Percentiles rank a stretch among this genome's conserved stretches.
Conservation (phyloP, 352 stramenopile genomes). For the Pythium rhizo-oryzae region DNA sequence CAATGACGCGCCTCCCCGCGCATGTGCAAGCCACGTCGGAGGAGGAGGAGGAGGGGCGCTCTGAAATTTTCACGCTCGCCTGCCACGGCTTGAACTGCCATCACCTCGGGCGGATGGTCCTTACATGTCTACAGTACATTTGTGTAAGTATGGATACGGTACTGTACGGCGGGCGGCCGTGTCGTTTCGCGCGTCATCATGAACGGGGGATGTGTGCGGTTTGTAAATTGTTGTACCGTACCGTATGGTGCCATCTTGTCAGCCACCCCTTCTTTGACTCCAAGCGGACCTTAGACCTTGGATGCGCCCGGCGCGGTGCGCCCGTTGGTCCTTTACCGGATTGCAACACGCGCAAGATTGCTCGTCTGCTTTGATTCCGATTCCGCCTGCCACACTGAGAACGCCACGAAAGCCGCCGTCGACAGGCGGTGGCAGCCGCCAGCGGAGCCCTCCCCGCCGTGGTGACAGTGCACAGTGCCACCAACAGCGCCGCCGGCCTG, state of each 20-base stretch:
- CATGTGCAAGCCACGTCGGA: background rate
- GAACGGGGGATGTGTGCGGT: background rate
- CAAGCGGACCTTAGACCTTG: background rate
- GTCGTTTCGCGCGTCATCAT: slow-evolving; percentile 1
- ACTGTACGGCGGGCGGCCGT: background rate
- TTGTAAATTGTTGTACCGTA: background rate
- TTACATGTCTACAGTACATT: background rate
- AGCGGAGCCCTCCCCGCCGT: too few relatives aligned
- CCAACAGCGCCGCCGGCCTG: too few relatives aligned
- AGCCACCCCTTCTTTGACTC: background rate
- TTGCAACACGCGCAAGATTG: background rate
- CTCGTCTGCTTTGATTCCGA: background rate
- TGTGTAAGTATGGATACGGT: too few relatives aligned
- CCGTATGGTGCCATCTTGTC: slow-evolving; percentile 2
- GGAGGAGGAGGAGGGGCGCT: background rate
- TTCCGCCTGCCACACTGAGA: too few relatives aligned
- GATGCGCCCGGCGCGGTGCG: background rate
- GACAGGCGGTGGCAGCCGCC: too few relatives aligned
- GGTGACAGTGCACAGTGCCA: too few relatives aligned
- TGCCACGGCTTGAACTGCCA: background rate
- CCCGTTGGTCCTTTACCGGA: slow-evolving; percentile 5
- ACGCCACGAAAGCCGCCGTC: too few relatives aligned
- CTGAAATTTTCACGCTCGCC: background rate
- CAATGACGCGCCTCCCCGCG: background rate
- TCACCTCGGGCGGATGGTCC: background rate